Percentiles rank a stretch among this genome's conserved stretches.
phyloP scores from a whole-genome alignment of 257 asterid species.

The Ballota nigra region DNA sequence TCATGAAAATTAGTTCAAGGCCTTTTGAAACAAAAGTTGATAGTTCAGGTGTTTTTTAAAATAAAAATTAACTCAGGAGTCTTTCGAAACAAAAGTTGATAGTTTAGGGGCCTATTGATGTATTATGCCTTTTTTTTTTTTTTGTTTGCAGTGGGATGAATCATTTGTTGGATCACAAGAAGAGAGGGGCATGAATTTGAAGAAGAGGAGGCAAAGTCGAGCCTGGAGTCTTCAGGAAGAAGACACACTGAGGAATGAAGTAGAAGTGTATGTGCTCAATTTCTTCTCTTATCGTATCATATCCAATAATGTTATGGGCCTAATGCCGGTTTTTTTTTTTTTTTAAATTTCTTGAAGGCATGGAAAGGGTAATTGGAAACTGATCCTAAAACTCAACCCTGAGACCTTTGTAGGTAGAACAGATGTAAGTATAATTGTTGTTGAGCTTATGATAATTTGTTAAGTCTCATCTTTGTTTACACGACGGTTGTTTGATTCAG shows the following conservation, averaged over 20 bases:
- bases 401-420: conserved; percentile 62
- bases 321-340: neutral
- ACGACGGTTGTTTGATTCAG: conserved; percentile 36
- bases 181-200: conserved; percentile 32
- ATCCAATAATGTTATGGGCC: neutral
- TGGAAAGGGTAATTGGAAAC: conserved; percentile 77
- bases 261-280: conserved; percentile 48
- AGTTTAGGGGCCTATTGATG: too few species aligned
- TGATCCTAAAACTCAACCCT: conserved; percentile 36
- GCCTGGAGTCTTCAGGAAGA: conserved; percentile 72
- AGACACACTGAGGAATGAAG: conserved; percentile 69
- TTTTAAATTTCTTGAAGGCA: conserved; percentile 32
- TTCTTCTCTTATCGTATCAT: neutral
- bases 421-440: conserved; percentile 42
- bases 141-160: conserved; percentile 67
- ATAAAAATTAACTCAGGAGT: too few species aligned
- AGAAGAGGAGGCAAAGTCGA: conserved; percentile 49
- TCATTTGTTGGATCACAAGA: conserved; percentile 28
- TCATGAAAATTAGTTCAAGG: too few species aligned
- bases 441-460: neutral
- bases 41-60: too few species aligned
- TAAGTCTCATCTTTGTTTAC: conserved; percentile 10
- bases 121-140: neutral
- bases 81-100: too few species aligned
- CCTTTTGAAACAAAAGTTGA: too few species aligned